These are phyloP conservation scores for Globisporangium echinulatum DNA, from an alignment of 352 stramenopile species.

Conservation along the genomic window DNA sequence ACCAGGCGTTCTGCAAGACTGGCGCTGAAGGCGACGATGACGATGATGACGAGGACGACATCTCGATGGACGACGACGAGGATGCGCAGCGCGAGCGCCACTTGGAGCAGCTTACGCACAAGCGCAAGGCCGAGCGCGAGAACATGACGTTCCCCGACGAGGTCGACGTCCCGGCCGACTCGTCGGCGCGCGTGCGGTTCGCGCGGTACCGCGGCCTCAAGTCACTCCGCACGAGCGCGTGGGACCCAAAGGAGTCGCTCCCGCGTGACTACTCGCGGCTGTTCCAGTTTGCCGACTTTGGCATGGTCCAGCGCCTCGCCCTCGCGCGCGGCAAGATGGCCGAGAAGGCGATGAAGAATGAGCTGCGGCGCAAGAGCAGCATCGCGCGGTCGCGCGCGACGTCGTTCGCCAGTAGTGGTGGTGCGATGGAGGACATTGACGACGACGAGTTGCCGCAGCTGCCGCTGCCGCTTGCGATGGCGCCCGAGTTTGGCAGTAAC, in stretches of 20 bases:
- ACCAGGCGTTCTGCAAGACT: constrained; percentile 81
- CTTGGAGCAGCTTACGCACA: constrained; percentile 54
- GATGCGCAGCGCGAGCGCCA: constrained; percentile 27
- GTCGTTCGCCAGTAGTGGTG: constrained; percentile 30
- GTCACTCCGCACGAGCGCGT: constrained; percentile 94
- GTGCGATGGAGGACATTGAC: constrained; percentile 76
- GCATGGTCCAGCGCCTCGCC: constrained; percentile 90
- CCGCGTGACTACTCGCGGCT: constrained; percentile 95
- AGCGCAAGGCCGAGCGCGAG: constrained; percentile 85
- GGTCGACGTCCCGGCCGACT: constrained; percentile 67
- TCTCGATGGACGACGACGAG: constrained; percentile 70
- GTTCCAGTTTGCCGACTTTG: constrained; percentile 96
- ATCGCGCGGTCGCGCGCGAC: constrained; percentile 42
- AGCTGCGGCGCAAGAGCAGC: constrained; percentile 51
- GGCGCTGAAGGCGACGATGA: constrained; percentile 48
- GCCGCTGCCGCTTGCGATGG: constrained; percentile 20
- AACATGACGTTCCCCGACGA: constrained; percentile 97
- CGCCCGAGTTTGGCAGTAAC: constrained; percentile 53
- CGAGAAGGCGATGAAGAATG: constrained; percentile 61
- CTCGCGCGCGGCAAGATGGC: constrained; percentile 75
- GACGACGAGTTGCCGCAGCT: constrained; percentile 22
- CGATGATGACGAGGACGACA: constrained; percentile 67
- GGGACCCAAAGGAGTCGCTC: constrained; percentile 98
- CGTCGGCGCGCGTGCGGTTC: constrained; percentile 62
- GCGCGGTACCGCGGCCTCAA: constrained; percentile 95